phyloP scores from a whole-genome alignment of 495 filamentous ascomycete species.

The Xeromyces bisporus region DNA sequence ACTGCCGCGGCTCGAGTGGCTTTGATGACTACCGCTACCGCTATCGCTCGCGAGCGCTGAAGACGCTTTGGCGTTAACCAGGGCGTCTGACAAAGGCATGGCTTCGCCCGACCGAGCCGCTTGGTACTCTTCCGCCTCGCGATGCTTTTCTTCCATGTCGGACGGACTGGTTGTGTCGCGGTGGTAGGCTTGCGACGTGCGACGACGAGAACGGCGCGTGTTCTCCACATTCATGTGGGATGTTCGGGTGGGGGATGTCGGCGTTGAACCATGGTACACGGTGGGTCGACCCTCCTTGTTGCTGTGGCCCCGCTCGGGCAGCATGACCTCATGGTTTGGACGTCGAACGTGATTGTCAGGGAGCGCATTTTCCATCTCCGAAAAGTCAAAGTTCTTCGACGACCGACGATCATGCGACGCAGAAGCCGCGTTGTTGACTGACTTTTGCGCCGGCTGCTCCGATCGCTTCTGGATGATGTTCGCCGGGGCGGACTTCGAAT shows the following conservation, averaged over 20 bases:
- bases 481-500: conserved; percentile 13
- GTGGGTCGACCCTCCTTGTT: conserved; percentile 13
- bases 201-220: conserved; percentile 20
- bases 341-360: conserved; percentile 16
- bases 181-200: conserved; percentile 14
- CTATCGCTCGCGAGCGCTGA: conserved; percentile 22
- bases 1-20: conserved; percentile 27
- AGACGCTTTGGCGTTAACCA: conserved; percentile 16
- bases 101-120: conserved; percentile 13
- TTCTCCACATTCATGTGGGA: conserved; percentile 19
- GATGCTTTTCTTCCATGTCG: conserved; percentile 19
- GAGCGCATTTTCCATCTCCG: conserved; percentile 16
- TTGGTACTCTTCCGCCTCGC: conserved; percentile 25
- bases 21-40: conserved; percentile 29
- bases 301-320: conserved; percentile 22
- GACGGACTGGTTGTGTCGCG: conserved; percentile 9
- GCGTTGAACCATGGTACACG: conserved; percentile 17
- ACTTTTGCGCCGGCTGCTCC: conserved; percentile 15
- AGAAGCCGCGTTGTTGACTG: conserved; percentile 10
- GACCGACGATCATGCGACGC: conserved; percentile 16
- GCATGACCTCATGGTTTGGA: conserved; percentile 12
- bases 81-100: conserved; percentile 18
- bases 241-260: conserved; percentile 14
- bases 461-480: conserved; percentile 24
- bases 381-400: conserved; percentile 19